phyloP scores from a whole-genome alignment of 1,284 basidiomycete genomes.

The Ganoderma sinense region DNA sequence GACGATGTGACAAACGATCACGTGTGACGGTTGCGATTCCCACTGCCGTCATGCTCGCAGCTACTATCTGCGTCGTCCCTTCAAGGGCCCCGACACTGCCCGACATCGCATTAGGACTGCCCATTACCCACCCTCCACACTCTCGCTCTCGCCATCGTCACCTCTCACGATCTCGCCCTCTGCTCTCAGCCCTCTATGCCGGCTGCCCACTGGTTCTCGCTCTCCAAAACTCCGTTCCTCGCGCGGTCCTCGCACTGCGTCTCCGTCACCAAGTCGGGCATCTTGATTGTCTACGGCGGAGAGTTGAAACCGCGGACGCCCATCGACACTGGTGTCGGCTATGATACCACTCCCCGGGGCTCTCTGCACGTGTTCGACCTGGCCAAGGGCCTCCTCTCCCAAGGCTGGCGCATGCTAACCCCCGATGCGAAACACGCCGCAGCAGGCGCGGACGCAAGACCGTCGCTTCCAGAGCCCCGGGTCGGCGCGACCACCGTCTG shows the following conservation, averaged over 20 bases:
- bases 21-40: not conserved
- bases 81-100: no score
- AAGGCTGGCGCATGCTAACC: slow-evolving; percentile 28
- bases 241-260: slow-evolving; percentile 44
- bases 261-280: slow-evolving; percentile 35
- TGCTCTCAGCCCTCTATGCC: slow-evolving; percentile 22
- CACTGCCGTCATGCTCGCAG: not conserved
- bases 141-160: not conserved
- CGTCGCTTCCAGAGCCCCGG: slow-evolving; percentile 36
- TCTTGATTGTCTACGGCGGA: slow-evolving; percentile 47
- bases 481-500: slow-evolving; percentile 47
- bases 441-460: slow-evolving; percentile 3
- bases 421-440: slow-evolving; percentile 12
- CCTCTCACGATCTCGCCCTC: not conserved
- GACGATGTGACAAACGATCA: not conserved
- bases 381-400: slow-evolving; percentile 14
- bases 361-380: slow-evolving; percentile 40
- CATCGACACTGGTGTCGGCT: slow-evolving; percentile 35
- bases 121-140: not conserved
- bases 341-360: slow-evolving; percentile 24
- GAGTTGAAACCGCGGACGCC: slow-evolving; percentile 50
- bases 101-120: not conserved
- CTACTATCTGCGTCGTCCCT: not conserved
- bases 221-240: slow-evolving; percentile 31
- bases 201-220: slow-evolving; percentile 35